phyloP scores from a whole-genome alignment of 805 yeast species.

The Wickerhamomyces chambardii region DNA sequence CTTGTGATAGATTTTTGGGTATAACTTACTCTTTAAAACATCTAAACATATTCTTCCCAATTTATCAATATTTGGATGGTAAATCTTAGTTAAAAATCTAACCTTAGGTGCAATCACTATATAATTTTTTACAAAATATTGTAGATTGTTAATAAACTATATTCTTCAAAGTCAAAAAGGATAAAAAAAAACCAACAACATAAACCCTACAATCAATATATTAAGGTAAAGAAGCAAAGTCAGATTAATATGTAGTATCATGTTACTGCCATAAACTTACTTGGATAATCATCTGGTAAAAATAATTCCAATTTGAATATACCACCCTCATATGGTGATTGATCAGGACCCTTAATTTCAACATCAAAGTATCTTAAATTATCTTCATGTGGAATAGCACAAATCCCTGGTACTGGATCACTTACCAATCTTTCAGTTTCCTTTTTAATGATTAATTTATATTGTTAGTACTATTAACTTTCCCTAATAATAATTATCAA shows the following conservation, averaged over 20 bases:
- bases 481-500: neutral
- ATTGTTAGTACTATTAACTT: neutral
- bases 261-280: constrained; percentile 9
- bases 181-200: no score
- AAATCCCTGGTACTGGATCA: constrained; percentile 96
- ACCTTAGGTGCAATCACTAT: constrained; percentile 91
- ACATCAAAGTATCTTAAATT: constrained; percentile 91
- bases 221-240: no score
- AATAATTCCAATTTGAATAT: constrained; percentile 75
- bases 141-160: no score
- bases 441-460: constrained; percentile 19
- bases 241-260: no score
- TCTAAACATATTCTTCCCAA: constrained; percentile 94
- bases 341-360: constrained; percentile 82
- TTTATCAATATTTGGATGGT: constrained; percentile 95
- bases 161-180: no score
- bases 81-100: constrained; percentile 85
- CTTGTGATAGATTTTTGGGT: no score
- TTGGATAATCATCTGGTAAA: constrained; percentile 95
- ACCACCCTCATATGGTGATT: constrained; percentile 88
- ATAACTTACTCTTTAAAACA: constrained; percentile 61
- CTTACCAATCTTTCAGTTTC: constrained; percentile 89
- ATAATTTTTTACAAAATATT: no score
- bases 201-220: no score
- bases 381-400: constrained; percentile 90